Base-by-base conservation (phyloP, 352 stramenopile species). In the Pythium utonaiense region DNA sequence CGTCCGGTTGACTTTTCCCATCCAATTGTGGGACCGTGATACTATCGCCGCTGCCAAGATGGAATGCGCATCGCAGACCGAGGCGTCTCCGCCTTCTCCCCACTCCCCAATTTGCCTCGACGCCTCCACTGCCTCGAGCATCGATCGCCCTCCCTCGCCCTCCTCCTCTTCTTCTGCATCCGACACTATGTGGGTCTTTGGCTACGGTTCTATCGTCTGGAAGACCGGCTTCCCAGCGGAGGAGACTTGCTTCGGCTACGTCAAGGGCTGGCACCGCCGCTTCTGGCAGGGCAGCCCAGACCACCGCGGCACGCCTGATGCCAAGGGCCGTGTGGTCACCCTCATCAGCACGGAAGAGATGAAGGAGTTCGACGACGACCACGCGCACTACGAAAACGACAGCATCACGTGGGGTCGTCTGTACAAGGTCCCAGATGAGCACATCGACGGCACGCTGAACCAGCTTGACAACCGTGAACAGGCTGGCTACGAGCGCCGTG, bases 231-330 rank as follows among this genome's bases (percentile, higher is more conserved):
- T 88, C 66, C 78, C 75, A 0, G 78, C 79, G 3, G 75, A 89
- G 31, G 75, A 86, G 50, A 87, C 75, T 33, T 60, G 81, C 30
- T 88, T 88, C 58, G 77, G 78, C 55, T 93, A 88, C 71, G 85
- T 95, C 17, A 69, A 91, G 28, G 88, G 88, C 63, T 96, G 75
- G 72, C 81, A 92, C 62, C 83, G 88, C 22, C 84, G 88, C 55
- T 96, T 96, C 71, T 96, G 87, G 86, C 88, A 96, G 62, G 86
- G 88, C 57, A 94, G 82, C 40, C 83, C 88, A 0, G 84, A 95
- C 66, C 88, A 96, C 68, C 85, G 88, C 59, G 88, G 88, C 64
- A 89, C 77, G 14, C 74, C 81, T 17, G 83, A 88, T 0, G 75
- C 70, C 25, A 79, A 86, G 58, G 88, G 87, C 54, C 83, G 88